Conservation (phyloP, 2,329 filamentous ascomycete species). For the Pseudogymnoascus sp. region DNA sequence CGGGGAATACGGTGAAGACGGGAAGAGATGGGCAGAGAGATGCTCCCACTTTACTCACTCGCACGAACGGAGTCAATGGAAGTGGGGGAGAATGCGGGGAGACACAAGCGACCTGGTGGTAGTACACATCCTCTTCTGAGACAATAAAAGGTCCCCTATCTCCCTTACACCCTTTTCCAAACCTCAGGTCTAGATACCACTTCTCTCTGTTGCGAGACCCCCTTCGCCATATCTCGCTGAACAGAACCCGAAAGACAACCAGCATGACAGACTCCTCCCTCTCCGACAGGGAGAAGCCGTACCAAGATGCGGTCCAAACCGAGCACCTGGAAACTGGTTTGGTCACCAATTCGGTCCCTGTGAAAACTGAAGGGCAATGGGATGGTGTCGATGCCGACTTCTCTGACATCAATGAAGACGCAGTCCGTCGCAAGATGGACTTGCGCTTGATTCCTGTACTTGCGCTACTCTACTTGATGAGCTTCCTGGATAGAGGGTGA, state of each 20-base stretch:
- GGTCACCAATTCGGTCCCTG: neutral
- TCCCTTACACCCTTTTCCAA: neutral
- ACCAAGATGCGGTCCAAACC: neutral
- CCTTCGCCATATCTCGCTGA: neutral
- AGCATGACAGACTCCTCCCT: conserved; percentile 3
- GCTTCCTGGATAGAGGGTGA: conserved; percentile 55
- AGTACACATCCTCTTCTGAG: neutral
- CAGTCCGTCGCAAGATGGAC: conserved; percentile 42
- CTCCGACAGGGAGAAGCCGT: conserved; percentile 1
- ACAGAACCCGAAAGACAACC: neutral
- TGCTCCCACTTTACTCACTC: neutral
- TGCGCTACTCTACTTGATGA: conserved; percentile 64
- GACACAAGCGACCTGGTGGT: neutral
- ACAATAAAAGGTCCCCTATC: neutral
- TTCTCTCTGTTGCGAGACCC: neutral
- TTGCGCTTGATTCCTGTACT: conserved; percentile 54
- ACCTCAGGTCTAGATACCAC: neutral
- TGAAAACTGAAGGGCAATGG: neutral
- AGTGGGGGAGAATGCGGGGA: neutral
- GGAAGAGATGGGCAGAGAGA: neutral
- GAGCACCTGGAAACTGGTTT: neutral
- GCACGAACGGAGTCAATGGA: neutral
- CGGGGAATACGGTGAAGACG: neutral
- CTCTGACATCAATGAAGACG: neutral
- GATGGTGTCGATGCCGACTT: neutral